A percentile compares a stretch with the other conserved stretches of the same genome.
phyloP scores from a whole-genome alignment of 805 yeast genomes.

The Clavispora santaluciae region DNA sequence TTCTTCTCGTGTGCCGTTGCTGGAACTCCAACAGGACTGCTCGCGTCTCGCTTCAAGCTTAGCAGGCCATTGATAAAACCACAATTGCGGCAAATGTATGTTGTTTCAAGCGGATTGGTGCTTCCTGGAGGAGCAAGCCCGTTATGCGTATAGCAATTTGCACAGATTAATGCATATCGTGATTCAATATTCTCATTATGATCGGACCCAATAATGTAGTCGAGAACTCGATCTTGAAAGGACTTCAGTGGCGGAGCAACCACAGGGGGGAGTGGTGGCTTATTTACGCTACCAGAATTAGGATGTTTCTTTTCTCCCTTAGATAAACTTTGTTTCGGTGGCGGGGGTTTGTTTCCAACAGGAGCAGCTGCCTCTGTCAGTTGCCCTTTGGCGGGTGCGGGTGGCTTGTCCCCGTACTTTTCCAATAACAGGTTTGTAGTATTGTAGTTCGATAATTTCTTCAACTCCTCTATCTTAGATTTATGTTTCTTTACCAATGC shows the following conservation, averaged over 20 bases:
- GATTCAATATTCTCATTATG: slow-evolving; percentile 57
- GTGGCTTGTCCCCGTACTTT: slow-evolving; percentile 36
- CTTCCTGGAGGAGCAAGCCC: slow-evolving; percentile 77
- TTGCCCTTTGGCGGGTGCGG: not conserved
- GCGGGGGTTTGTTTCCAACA: too few relatives aligned
- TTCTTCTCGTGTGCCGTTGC: too few relatives aligned
- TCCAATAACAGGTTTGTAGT: slow-evolving; percentile 69
- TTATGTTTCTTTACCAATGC: slow-evolving; percentile 42
- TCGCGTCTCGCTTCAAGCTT: slow-evolving; percentile 1
- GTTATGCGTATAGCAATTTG: slow-evolving; percentile 62
- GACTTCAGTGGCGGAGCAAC: not conserved
- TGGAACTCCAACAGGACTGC: too few relatives aligned
- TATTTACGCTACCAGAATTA: not conserved
- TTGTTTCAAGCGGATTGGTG: slow-evolving; percentile 42
- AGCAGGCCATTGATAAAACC: slow-evolving; percentile 37
- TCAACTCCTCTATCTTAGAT: slow-evolving; percentile 59
- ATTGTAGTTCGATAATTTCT: slow-evolving; percentile 67
- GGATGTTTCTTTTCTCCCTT: not conserved
- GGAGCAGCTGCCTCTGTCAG: too few relatives aligned
- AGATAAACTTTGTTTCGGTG: not conserved
- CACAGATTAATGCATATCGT: slow-evolving; percentile 70
- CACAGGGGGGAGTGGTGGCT: not conserved
- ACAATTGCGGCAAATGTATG: slow-evolving; percentile 64
- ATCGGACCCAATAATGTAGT: slow-evolving; percentile 45
- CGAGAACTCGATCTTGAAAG: slow-evolving; percentile 36